Evolutionary conservation across 2,329 filamentous ascomycete species (phyloP).

Genomic region (Botrytis fragariae): DNA sequence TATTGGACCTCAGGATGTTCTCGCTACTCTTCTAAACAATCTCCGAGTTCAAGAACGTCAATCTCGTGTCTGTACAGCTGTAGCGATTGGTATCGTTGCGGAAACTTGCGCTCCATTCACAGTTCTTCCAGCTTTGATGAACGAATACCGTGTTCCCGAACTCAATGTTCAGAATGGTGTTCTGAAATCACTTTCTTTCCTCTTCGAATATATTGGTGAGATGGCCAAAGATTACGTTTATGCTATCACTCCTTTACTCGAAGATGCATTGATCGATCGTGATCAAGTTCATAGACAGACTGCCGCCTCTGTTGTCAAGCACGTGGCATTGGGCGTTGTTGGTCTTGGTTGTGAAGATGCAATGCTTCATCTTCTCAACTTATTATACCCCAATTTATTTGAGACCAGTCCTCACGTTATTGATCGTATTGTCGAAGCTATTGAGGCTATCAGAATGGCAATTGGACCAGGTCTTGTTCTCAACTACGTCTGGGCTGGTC

Average conservation of each 20-base stretch:
- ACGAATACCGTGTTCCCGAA: constrained; percentile 97
- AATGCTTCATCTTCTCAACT: constrained; percentile 95
- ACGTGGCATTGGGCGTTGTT: constrained; percentile 95
- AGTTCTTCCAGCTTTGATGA: constrained; percentile 97
- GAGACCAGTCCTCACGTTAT: constrained; percentile 98
- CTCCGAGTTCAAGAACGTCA: constrained; percentile 95
- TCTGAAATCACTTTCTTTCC: constrained; percentile 91
- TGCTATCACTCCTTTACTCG: constrained; percentile 89
- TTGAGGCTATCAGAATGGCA: constrained; percentile 91
- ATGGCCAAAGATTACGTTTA: constrained; percentile 99
- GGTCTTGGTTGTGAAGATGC: constrained; percentile 96
- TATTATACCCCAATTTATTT: constrained; percentile 95
- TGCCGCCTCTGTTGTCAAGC: constrained; percentile 94
- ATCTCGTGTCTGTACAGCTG: constrained; percentile 95
- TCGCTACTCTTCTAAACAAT: constrained; percentile 95
- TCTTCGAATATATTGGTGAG: constrained; percentile 99
- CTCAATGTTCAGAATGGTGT: constrained; percentile 99
- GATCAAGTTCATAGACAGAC: constrained; percentile 98
- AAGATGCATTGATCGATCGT: constrained; percentile 95
- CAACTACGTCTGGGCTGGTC: constrained; percentile 97
- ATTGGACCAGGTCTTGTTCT: constrained; percentile 89
- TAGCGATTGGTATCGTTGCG: constrained; percentile 96
- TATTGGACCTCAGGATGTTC: constrained; percentile 94
- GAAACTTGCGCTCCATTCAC: constrained; percentile 98
- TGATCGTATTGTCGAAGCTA: constrained; percentile 94